phyloP scores from a whole-genome alignment of 2,329 filamentous ascomycete genomes.

The Pochonia chlamydosporia region DNA sequence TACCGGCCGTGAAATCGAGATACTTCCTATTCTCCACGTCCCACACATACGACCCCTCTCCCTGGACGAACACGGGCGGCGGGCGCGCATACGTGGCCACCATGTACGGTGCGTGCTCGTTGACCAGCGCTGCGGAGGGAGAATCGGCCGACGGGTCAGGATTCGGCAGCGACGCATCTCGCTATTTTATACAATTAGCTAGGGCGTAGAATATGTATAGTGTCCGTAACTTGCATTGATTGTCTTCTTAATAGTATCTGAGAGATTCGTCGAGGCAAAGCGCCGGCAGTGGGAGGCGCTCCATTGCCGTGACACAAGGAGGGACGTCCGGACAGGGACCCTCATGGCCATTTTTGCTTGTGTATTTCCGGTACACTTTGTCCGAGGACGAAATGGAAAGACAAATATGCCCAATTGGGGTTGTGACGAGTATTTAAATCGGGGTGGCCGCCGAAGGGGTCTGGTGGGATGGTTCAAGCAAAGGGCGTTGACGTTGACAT shows the following conservation, averaged over 20 bases:
- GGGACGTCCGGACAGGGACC: slow-evolving; percentile 31
- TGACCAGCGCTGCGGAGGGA: slow-evolving; percentile 66
- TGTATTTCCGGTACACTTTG: not conserved
- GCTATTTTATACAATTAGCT: slow-evolving; percentile 12
- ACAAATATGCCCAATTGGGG: not conserved
- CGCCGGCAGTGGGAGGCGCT: slow-evolving; percentile 12
- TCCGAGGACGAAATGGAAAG: not conserved
- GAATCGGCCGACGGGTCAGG: slow-evolving; percentile 71
- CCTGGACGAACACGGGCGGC: slow-evolving; percentile 81
- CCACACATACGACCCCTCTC: slow-evolving; percentile 81
- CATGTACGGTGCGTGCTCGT: slow-evolving; percentile 80
- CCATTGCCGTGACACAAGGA: slow-evolving; percentile 19
- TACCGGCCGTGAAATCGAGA: slow-evolving; percentile 91
- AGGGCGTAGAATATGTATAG: not conserved
- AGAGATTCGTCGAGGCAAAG: slow-evolving; percentile 30
- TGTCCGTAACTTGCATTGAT: slow-evolving; percentile 24
- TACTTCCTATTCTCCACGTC: slow-evolving; percentile 86
- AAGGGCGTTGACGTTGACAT: not conserved
- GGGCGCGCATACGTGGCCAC: slow-evolving; percentile 92
- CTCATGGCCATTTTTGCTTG: slow-evolving; percentile 31
- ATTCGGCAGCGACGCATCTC: slow-evolving; percentile 45
- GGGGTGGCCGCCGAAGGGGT: slow-evolving; percentile 4
- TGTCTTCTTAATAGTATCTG: slow-evolving; percentile 25
- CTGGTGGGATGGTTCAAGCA: not conserved
- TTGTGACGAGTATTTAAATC: not conserved